These are phyloP conservation scores for Apiotrichum laibachii DNA, from an alignment of 1,284 basidiomycete species.

Conservation along the genomic window DNA sequence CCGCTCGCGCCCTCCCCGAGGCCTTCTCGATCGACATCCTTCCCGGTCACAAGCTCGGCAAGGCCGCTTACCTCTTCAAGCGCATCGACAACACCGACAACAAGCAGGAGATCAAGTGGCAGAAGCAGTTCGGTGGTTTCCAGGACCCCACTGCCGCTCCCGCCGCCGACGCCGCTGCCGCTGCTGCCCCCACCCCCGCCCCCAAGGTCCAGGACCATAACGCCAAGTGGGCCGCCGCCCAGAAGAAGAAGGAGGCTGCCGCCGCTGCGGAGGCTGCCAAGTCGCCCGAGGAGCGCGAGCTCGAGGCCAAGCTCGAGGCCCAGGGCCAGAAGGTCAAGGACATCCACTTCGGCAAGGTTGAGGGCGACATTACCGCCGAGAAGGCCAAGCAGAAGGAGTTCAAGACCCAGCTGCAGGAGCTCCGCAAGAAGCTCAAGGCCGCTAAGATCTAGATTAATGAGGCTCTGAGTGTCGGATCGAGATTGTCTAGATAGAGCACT, in stretches of 20 bases:
- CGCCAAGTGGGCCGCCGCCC: conserved; percentile 31
- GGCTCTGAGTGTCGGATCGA: background rate
- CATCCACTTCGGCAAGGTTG: conserved; percentile 64
- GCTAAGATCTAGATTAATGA: conserved; percentile 16
- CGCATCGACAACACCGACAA: conserved; percentile 71
- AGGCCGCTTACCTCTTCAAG: conserved; percentile 88
- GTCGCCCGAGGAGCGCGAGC: conserved; percentile 50
- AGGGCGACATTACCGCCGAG: conserved; percentile 54
- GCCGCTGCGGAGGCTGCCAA: conserved; percentile 42
- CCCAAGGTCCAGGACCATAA: conserved; percentile 37
- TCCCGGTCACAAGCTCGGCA: conserved; percentile 79
- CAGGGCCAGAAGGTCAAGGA: conserved; percentile 70
- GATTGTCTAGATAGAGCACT: background rate
- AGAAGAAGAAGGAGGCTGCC: conserved; percentile 38
- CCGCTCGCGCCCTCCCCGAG: conserved; percentile 70
- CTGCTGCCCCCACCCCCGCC: conserved; percentile 34
- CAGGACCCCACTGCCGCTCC: conserved; percentile 48
- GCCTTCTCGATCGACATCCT: conserved; percentile 74
- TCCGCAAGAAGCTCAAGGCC: conserved; percentile 48
- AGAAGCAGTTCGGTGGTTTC: conserved; percentile 73
- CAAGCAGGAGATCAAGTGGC: conserved; percentile 80
- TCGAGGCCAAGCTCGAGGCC: conserved; percentile 63
- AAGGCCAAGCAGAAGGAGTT: conserved; percentile 57
- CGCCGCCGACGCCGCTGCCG: conserved; percentile 30
- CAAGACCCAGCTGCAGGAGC: conserved; percentile 64